Percentiles rank a stretch among this genome's conserved stretches.
Evolutionary conservation across 2,329 filamentous ascomycete species (phyloP).

Genomic region (Sordariomycetes sp.): DNA sequence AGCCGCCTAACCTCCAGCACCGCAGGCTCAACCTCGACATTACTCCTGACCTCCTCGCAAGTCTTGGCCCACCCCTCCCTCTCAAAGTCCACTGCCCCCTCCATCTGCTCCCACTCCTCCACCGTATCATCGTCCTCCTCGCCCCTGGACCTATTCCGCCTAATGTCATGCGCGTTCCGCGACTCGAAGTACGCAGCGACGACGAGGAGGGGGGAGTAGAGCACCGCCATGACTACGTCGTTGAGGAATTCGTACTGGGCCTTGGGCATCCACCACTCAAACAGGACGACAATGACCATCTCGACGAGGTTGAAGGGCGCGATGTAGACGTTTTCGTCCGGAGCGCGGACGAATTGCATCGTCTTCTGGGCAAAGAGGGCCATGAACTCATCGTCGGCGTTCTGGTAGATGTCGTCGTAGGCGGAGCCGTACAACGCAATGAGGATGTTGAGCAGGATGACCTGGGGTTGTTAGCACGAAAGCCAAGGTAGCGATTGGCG

Average conservation of each 20-base stretch:
- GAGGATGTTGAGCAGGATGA: conserved; percentile 81
- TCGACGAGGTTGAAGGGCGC: conserved; percentile 91
- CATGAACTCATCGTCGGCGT: conserved; percentile 91
- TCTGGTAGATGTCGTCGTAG: conserved; percentile 87
- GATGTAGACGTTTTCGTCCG: conserved; percentile 97
- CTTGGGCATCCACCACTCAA: conserved; percentile 92
- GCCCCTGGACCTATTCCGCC: conserved; percentile 60
- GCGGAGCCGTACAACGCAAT: conserved; percentile 96
- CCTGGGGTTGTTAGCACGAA: conserved; percentile 17
- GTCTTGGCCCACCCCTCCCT: conserved; percentile 74
- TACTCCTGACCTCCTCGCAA: conserved; percentile 62
- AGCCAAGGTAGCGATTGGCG: neutral
- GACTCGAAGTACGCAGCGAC: conserved; percentile 64
- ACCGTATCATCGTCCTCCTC: conserved; percentile 81
- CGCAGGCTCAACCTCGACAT: conserved; percentile 67
- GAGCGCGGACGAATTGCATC: conserved; percentile 90
- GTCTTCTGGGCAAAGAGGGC: conserved; percentile 89
- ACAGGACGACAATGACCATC: conserved; percentile 61
- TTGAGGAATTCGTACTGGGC: conserved; percentile 67
- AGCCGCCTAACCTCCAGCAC: conserved; percentile 55
- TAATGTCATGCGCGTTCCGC: conserved; percentile 50
- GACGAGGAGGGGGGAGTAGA: conserved; percentile 76
- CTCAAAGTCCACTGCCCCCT: conserved; percentile 62
- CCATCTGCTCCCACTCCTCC: conserved; percentile 88
- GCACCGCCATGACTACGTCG: conserved; percentile 70